A percentile compares a stretch with the other conserved stretches of the same genome.
Evolutionary conservation across 768 basidiomycete genomes (phyloP).

Genomic region (Tephrocybe sp.): DNA sequence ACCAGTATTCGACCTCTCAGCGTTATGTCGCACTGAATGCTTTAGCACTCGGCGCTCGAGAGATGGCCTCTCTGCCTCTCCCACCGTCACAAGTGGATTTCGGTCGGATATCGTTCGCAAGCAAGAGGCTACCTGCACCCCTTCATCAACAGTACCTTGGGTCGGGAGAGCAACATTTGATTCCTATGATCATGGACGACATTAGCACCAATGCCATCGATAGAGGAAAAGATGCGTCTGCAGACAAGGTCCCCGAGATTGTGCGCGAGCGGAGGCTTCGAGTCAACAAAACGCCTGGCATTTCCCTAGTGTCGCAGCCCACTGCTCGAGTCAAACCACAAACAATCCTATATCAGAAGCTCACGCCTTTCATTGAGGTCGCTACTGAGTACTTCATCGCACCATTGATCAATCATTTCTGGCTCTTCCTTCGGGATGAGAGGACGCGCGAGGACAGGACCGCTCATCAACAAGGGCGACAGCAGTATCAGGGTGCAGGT

Average conservation of each 20-base stretch:
- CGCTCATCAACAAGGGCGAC: slow-evolving; percentile 48
- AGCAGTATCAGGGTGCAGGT: slow-evolving; percentile 69
- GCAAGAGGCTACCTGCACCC: slow-evolving; percentile 70
- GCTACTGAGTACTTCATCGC: slow-evolving; percentile 88
- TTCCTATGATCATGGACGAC: slow-evolving; percentile 60
- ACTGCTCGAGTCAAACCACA: slow-evolving; percentile 2
- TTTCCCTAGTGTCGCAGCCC: slow-evolving; percentile 41
- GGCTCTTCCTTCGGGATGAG: slow-evolving; percentile 88
- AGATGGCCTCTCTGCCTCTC: slow-evolving; percentile 58
- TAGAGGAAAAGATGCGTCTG: slow-evolving; percentile 52
- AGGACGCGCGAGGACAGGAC: slow-evolving; percentile 75
- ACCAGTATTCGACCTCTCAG: slow-evolving; percentile 87
- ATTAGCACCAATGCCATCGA: slow-evolving; percentile 67
- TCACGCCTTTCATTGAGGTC: slow-evolving; percentile 58
- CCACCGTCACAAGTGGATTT: slow-evolving; percentile 28
- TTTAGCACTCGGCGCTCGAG: slow-evolving; percentile 82
- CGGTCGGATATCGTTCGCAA: slow-evolving; percentile 64
- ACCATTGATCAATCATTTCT: slow-evolving; percentile 92
- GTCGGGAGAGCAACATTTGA: slow-evolving; percentile 35
- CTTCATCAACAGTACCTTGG: slow-evolving; percentile 72
- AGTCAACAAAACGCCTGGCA: slow-evolving; percentile 47
- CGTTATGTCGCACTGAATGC: slow-evolving; percentile 85
- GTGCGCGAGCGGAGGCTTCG: slow-evolving; percentile 76
- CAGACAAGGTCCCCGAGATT: slow-evolving; percentile 57
- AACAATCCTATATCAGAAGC: slow-evolving; percentile 12